Conservation (phyloP, 2,329 filamentous ascomycete genomes). For the Colletotrichum sp. region DNA sequence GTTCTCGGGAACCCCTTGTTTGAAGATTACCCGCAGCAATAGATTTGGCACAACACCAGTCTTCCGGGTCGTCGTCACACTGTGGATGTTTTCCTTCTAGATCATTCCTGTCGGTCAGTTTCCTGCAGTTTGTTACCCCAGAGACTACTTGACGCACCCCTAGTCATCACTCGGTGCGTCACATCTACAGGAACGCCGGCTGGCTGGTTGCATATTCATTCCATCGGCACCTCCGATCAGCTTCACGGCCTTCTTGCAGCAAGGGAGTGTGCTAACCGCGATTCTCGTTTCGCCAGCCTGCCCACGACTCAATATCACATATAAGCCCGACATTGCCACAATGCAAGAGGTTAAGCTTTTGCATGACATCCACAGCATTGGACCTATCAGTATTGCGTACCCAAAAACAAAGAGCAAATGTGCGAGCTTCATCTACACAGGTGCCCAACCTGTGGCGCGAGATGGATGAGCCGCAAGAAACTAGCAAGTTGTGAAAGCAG, state of each 20-base stretch:
- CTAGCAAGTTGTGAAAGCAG: constrained; percentile 40
- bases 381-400: background rate
- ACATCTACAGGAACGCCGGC: background rate
- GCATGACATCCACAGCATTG: background rate
- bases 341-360: background rate
- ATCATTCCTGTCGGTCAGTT: background rate
- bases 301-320: background rate
- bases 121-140: background rate
- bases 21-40: background rate
- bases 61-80: background rate
- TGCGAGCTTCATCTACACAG: constrained; percentile 40
- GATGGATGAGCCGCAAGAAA: constrained; percentile 38
- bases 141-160: background rate
- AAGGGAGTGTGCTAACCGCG: background rate
- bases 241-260: background rate
- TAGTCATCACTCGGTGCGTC: background rate
- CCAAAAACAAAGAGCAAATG: constrained; percentile 27
- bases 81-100: background rate
- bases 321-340: background rate
- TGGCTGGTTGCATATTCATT: background rate
- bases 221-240: background rate
- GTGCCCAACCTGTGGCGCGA: constrained; percentile 34
- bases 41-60: background rate
- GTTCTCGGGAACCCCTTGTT: background rate
- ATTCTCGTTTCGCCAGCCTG: background rate